Conservation (phyloP, 192 early-diverging fungal species). For the Endogone sp. region DNA sequence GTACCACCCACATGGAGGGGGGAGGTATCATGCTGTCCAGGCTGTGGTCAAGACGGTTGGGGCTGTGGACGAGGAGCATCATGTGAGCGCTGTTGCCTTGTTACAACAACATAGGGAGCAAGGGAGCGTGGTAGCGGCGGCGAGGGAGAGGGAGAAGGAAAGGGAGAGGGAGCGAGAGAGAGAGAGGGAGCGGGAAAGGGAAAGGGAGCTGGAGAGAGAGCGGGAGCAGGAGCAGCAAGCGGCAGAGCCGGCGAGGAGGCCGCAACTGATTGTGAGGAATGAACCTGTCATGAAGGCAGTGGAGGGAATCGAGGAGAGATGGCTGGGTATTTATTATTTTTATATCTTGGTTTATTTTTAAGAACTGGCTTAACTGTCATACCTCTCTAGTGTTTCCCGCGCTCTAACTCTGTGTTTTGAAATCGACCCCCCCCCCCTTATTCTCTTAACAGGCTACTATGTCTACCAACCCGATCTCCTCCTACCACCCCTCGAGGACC, state of each 20-base stretch:
- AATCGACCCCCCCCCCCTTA: too few relatives aligned
- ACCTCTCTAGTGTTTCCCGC: too few relatives aligned
- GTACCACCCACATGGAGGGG: not conserved
- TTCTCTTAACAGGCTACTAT: too few relatives aligned
- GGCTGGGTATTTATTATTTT: not conserved
- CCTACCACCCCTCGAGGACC: too few relatives aligned
- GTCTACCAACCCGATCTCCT: too few relatives aligned
- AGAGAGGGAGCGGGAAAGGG: not conserved
- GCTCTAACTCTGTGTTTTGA: too few relatives aligned
- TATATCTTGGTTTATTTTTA: too few relatives aligned
- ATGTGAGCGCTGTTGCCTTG: not conserved
- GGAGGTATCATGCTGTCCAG: not conserved
- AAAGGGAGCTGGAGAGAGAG: too few relatives aligned
- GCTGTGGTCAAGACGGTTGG: not conserved
- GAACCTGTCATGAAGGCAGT: not conserved
- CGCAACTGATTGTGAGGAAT: not conserved
- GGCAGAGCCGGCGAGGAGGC: not conserved
- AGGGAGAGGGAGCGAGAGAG: not conserved
- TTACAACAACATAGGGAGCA: not conserved
- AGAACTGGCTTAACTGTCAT: too few relatives aligned
- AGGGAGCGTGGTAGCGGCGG: not conserved
- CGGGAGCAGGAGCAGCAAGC: not conserved
- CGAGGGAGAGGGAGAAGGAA: not conserved
- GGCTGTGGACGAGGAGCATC: not conserved
- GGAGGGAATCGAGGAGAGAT: not conserved